Evolutionary conservation across 805 yeast genomes (phyloP), one percentile per base, ranked within the genome.

Genomic region (Suhomyces kilbournensis): DNA sequence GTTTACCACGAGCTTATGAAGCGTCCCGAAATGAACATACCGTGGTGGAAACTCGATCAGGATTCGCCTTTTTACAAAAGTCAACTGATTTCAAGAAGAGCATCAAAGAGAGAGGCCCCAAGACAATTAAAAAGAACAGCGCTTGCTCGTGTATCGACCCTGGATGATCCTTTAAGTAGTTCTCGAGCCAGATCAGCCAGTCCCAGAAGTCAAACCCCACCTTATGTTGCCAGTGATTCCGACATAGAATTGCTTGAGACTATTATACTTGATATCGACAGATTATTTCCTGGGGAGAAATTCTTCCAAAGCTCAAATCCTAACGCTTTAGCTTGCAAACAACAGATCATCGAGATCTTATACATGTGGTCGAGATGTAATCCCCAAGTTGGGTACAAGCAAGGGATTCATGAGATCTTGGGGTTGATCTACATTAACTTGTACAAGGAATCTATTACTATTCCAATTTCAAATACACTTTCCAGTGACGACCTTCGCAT

Each of bases 331-430:
- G 47, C 35, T 14, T 53, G 59, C 48, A 72, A 70, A 49, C 54
- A 56, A 15, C 67, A 63, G 46, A 59, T 81, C 25, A 70, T 79
- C 28, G 76, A 76, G 53, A 61, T 80, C 2, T 62, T 81, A 8
- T 81, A 67, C 60, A 64, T 75, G 3, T 80, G 83, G 82, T 69
- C 81, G 52, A 78, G 77, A 62, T 72, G 79, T 56, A 73, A 76
- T 51, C 74, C 79, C 1, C 69, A 61, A 7, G 65, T 80, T 28
- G 78, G 81, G n/a, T 52, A 49, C 23, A 63, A 74, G 55, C 85
- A 81, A 60, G 85, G 85, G 0, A 61, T 79, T 47, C 85, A 81
- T 64, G 85, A 81, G 60, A 65, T 81, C 3, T 64, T 76, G 49
- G 85, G 84, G 1, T 60, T 80, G 50, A 67, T 81, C 7, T 80